Percentiles rank a stretch among this genome's conserved stretches.
These are phyloP conservation scores for Circinella minor DNA, from an alignment of 371 early-diverging fungal species.

Conservation along the genomic window DNA sequence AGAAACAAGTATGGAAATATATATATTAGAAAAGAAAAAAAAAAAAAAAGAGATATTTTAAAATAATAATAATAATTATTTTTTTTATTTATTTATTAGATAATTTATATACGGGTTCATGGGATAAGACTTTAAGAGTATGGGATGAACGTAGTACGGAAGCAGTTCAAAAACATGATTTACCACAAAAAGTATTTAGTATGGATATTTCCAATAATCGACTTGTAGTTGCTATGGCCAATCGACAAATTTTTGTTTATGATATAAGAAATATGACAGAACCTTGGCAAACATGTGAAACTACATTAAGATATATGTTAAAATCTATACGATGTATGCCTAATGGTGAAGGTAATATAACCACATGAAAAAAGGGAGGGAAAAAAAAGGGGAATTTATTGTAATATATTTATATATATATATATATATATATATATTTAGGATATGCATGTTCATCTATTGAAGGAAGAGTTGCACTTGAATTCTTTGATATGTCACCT, in stretches of 20 bases:
- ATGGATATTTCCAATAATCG: slow-evolving; percentile 74
- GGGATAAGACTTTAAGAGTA: slow-evolving; percentile 85
- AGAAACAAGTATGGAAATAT: slow-evolving; percentile 48
- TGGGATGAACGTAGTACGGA: slow-evolving; percentile 76
- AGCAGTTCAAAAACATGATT: slow-evolving; percentile 45
- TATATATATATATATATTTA: background rate
- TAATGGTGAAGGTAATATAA: slow-evolving; percentile 65
- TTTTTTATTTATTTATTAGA: slow-evolving; percentile 36
- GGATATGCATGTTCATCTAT: slow-evolving; percentile 89
- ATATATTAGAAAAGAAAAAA: background rate
- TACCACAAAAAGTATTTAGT: slow-evolving; percentile 74
- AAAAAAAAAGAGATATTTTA: background rate
- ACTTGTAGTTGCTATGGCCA: slow-evolving; percentile 85
- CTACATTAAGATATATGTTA: slow-evolving; percentile 84
- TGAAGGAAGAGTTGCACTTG: slow-evolving; percentile 95
- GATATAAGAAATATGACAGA: slow-evolving; percentile 82
- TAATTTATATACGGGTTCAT: slow-evolving; percentile 79
- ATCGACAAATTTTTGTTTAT: slow-evolving; percentile 78
- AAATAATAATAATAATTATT: background rate
- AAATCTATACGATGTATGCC: slow-evolving; percentile 83
- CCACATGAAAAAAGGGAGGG: background rate
- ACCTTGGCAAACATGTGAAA: slow-evolving; percentile 77
- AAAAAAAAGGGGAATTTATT: too few species aligned
- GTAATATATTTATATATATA: background rate
- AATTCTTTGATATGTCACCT: slow-evolving; percentile 81